Conservation (phyloP, 768 basidiomycete genomes). For the Tricholomella constricta region DNA sequence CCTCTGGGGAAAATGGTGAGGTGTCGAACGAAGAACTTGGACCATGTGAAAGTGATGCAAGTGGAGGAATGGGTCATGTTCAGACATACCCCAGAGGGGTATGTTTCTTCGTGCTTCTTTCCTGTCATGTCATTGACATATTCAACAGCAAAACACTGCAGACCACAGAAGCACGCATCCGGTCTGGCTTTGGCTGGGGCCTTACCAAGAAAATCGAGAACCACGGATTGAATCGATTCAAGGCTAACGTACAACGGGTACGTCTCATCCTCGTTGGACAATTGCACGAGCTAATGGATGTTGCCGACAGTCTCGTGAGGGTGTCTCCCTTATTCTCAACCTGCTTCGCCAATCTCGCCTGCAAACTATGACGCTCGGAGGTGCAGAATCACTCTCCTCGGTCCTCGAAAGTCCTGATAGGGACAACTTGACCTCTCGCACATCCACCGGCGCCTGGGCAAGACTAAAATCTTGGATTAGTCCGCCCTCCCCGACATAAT, state of each 20-base stretch:
- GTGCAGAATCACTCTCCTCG: conserved; percentile 23
- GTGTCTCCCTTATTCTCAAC: conserved; percentile 79
- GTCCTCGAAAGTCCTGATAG: conserved; percentile 14
- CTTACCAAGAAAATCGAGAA: conserved; percentile 85
- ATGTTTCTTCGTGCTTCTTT: conserved; percentile 23
- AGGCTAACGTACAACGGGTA: conserved; percentile 84
- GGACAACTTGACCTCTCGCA: conserved; percentile 4
- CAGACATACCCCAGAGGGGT: conserved; percentile 72
- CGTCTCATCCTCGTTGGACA: conserved; percentile 24
- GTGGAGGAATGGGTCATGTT: conserved; percentile 83
- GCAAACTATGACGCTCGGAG: conserved; percentile 54
- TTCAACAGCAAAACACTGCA: conserved; percentile 72
- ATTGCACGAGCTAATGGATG: conserved; percentile 5
- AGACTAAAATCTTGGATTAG: conserved; percentile 46
- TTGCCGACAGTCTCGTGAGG: conserved; percentile 72
- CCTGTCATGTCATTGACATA: conserved; percentile 1
- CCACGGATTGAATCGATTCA: conserved; percentile 82
- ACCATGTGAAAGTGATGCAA: conserved; percentile 93
- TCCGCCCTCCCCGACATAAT: conserved; percentile 26
- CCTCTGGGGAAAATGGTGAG: conserved; percentile 74
- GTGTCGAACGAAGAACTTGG: conserved; percentile 86
- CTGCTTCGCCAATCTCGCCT: conserved; percentile 79
- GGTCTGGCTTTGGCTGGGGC: conserved; percentile 91
- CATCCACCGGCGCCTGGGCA: conserved; percentile 34
- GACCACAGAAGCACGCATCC: conserved; percentile 81